Percentiles rank a stretch among this genome's conserved stretches.
phyloP scores from a whole-genome alignment of 2,329 filamentous ascomycete genomes.

The Graphilbum fragrans region DNA sequence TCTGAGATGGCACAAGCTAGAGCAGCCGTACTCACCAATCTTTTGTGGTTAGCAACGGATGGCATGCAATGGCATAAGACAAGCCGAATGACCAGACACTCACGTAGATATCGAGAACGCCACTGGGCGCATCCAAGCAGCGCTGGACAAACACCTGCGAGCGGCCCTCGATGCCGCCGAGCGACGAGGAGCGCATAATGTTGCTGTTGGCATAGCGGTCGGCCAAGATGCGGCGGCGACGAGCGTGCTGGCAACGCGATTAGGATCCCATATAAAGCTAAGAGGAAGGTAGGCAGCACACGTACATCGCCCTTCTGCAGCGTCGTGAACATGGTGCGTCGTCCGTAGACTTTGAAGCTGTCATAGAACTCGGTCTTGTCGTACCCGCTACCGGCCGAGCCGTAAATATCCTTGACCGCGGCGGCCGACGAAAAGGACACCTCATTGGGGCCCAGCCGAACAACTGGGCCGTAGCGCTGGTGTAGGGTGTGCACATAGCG shows the following conservation, averaged over 20 bases:
- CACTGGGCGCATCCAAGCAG: slow-evolving; percentile 31
- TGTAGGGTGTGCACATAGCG: slow-evolving; percentile 44
- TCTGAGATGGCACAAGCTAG: no score
- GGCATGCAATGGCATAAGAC: not conserved
- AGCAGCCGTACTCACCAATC: not conserved
- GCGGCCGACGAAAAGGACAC: slow-evolving; percentile 43
- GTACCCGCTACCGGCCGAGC: slow-evolving; percentile 47
- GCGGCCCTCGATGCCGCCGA: slow-evolving; percentile 45
- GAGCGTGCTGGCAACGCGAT: slow-evolving; percentile 37
- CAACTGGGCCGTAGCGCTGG: slow-evolving; percentile 39
- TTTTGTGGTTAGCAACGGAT: not conserved
- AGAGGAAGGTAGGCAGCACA: not conserved
- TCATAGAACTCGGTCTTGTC: slow-evolving; percentile 55
- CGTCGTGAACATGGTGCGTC: slow-evolving; percentile 49
- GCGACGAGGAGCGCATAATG: slow-evolving; percentile 40
- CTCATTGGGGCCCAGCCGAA: slow-evolving; percentile 46
- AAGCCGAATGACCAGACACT: slow-evolving; percentile 9
- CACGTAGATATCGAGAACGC: slow-evolving; percentile 50
- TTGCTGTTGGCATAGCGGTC: slow-evolving; percentile 60
- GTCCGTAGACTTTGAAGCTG: slow-evolving; percentile 44
- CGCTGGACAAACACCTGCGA: slow-evolving; percentile 41
- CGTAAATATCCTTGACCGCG: slow-evolving; percentile 52
- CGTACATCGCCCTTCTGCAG: slow-evolving; percentile 39
- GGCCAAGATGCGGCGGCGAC: slow-evolving; percentile 49
- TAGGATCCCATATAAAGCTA: not conserved